These are phyloP conservation scores for Penicillium corylophilum DNA, from an alignment of 2,329 filamentous ascomycete genomes.

Conservation along the genomic window DNA sequence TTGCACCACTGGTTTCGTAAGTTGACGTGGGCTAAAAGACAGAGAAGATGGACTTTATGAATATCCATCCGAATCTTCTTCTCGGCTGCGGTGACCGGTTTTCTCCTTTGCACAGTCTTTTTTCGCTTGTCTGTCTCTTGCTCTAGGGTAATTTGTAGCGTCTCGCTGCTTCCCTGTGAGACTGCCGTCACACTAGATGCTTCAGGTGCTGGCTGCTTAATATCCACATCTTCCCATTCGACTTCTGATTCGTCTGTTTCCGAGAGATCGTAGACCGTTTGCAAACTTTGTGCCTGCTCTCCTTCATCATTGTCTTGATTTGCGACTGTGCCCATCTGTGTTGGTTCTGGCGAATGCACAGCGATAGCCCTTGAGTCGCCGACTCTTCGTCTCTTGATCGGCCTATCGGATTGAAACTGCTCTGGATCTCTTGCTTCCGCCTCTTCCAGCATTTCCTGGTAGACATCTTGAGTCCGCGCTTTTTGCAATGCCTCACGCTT, in stretches of 20 bases:
- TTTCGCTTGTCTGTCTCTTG: conserved; percentile 27
- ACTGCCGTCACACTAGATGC: conserved; percentile 17
- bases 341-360: not conserved
- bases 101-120: conserved; percentile 41
- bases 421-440: conserved; percentile 34
- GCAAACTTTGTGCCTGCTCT: conserved; percentile 18
- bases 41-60: conserved; percentile 86
- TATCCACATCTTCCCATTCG: conserved; percentile 63
- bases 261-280: conserved; percentile 36
- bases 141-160: conserved; percentile 41
- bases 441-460: conserved; percentile 45
- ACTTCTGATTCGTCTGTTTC: conserved; percentile 58
- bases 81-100: conserved; percentile 56
- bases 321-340: conserved; percentile 13
- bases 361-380: conserved; percentile 24
- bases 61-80: conserved; percentile 65
- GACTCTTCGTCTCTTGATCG: conserved; percentile 42
- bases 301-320: conserved; percentile 4
- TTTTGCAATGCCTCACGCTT: conserved; percentile 17
- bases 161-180: conserved; percentile 21
- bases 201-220: conserved; percentile 36
- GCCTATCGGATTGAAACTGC: conserved; percentile 25
- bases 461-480: conserved; percentile 37
- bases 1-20: conserved; percentile 89
- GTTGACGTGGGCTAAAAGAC: conserved; percentile 74